Evolutionary conservation across 768 basidiomycete species (phyloP).

Genomic region (Russula sp.): DNA sequence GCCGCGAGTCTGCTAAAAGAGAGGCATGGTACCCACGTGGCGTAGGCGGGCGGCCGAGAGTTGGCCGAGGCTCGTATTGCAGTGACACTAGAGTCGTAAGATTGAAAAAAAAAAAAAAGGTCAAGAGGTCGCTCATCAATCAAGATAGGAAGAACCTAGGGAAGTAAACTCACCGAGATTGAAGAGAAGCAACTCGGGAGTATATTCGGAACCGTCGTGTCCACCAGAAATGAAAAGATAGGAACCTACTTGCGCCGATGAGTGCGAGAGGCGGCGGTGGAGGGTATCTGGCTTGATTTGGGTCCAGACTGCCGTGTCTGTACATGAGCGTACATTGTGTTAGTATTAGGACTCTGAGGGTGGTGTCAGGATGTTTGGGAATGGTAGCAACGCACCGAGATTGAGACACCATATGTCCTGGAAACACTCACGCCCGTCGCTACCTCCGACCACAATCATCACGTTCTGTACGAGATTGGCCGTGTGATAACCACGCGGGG

Average conservation of each 20-base stretch:
- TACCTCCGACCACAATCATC: constrained; percentile 88
- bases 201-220: constrained; percentile 75
- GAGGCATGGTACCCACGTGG: constrained; percentile 83
- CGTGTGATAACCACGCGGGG: constrained; percentile 81
- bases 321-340: background rate
- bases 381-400: constrained; percentile 51
- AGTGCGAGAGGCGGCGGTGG: constrained; percentile 73
- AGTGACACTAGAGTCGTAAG: constrained; percentile 57
- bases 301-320: constrained; percentile 34
- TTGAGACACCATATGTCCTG: constrained; percentile 84
- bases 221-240: constrained; percentile 89
- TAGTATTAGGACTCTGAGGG: background rate
- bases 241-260: constrained; percentile 85
- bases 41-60: constrained; percentile 62
- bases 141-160: background rate
- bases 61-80: constrained; percentile 69
- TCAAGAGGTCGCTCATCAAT: background rate
- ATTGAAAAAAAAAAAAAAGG: background rate
- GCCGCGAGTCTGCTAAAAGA: constrained; percentile 72
- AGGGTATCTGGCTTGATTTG: constrained; percentile 38
- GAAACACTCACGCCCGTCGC: constrained; percentile 85
- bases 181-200: constrained; percentile 69
- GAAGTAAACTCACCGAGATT: constrained; percentile 65
- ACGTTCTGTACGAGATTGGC: constrained; percentile 80
- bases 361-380: background rate